Conservation (phyloP, 2,329 filamentous ascomycete species). For the Neofusicoccum sp. region DNA sequence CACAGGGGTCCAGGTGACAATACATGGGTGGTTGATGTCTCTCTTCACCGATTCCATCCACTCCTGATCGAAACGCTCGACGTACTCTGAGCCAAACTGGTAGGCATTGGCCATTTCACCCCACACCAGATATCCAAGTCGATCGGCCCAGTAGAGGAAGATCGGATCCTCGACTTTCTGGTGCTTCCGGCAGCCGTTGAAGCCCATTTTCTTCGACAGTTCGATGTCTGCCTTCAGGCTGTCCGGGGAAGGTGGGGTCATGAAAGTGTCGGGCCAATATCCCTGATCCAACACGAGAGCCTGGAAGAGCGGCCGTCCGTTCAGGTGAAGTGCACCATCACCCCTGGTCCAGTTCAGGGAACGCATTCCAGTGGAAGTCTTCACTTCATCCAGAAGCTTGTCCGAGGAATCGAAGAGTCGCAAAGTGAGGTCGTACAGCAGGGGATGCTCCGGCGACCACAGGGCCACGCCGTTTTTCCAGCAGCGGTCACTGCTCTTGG, state of each 20-base stretch:
- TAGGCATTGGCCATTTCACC: slow-evolving; percentile 66
- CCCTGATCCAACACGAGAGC: slow-evolving; percentile 61
- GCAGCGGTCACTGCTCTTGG: slow-evolving; percentile 38
- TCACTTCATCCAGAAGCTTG: slow-evolving; percentile 54
- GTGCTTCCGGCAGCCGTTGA: slow-evolving; percentile 65
- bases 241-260: slow-evolving; percentile 55
- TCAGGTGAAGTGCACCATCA: slow-evolving; percentile 59
- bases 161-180: slow-evolving; percentile 63
- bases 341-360: slow-evolving; percentile 58
- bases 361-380: slow-evolving; percentile 62
- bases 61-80: slow-evolving; percentile 61
- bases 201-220: slow-evolving; percentile 59
- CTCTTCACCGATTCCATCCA: slow-evolving; percentile 63
- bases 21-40: slow-evolving; percentile 64
- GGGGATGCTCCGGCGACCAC: slow-evolving; percentile 60
- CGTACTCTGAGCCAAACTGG: slow-evolving; percentile 58
- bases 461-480: slow-evolving; percentile 60
- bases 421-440: slow-evolving; percentile 56
- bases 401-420: slow-evolving; percentile 47
- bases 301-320: slow-evolving; percentile 60
- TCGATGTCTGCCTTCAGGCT: slow-evolving; percentile 54
- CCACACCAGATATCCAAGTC: slow-evolving; percentile 62
- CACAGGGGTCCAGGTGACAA: slow-evolving; percentile 66
- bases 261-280: slow-evolving; percentile 61
- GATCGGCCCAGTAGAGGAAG: slow-evolving; percentile 62